Evolutionary conservation across 345 rosid species (phyloP).

Genomic region (Ailanthus altissimus): DNA sequence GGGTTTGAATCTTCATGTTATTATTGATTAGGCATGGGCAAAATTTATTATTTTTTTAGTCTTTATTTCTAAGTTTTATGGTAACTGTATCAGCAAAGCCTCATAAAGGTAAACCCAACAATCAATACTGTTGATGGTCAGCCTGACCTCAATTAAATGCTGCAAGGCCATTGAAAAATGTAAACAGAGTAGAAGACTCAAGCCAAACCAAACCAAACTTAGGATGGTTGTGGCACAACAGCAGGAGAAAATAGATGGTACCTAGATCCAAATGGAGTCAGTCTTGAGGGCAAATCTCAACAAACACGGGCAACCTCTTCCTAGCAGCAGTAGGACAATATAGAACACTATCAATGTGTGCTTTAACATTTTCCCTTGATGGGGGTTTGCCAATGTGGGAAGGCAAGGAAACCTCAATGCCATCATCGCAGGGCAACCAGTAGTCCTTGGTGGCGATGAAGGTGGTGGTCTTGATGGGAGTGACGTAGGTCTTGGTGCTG

Average conservation of each 20-base stretch:
- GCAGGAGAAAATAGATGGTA: background rate
- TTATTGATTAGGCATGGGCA: no score
- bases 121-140: background rate
- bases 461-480: conserved; percentile 1
- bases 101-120: background rate
- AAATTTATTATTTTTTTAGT: no score
- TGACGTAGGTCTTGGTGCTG: background rate
- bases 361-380: conserved; percentile 36
- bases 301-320: conserved; percentile 46
- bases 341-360: conserved; percentile 32
- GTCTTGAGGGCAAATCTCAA: conserved; percentile 33
- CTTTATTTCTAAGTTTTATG: no score
- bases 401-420: conserved; percentile 48
- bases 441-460: background rate
- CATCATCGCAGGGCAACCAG: conserved; percentile 80
- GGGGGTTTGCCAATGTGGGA: conserved; percentile 20
- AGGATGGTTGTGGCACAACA: background rate
- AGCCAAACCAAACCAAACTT: background rate
- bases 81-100: background rate
- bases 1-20: no score
- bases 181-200: background rate
- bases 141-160: background rate
- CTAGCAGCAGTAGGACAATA: conserved; percentile 27
- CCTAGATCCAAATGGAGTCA: background rate
- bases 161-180: no score